Evolutionary conservation across 1,139 yeast species (phyloP).

Genomic region (Yamadazyma friedrichii): DNA sequence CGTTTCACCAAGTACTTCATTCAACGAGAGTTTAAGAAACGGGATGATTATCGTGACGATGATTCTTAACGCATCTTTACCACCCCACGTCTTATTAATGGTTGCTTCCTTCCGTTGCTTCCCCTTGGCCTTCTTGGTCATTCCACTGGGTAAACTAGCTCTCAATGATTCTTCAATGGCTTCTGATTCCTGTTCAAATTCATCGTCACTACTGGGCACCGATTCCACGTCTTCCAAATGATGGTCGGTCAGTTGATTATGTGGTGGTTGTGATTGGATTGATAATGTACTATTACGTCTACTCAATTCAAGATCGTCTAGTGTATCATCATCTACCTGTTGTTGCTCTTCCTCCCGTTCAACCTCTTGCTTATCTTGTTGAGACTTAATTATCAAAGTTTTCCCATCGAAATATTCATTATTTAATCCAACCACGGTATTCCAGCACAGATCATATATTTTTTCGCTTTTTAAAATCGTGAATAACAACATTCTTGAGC

Average conservation of each 20-base stretch:
- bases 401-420: slow-evolving; percentile 27
- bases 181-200: slow-evolving; percentile 14
- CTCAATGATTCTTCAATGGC: slow-evolving; percentile 32
- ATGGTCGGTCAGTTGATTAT: neutral
- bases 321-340: neutral
- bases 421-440: slow-evolving; percentile 28
- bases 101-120: slow-evolving; percentile 55
- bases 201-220: slow-evolving; percentile 8
- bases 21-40: slow-evolving; percentile 30
- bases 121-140: slow-evolving; percentile 59
- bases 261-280: slow-evolving; percentile 1
- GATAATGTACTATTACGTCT: neutral
- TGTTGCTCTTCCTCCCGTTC: slow-evolving; percentile 12
- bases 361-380: neutral
- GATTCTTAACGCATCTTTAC: slow-evolving; percentile 48
- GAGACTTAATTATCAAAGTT: slow-evolving; percentile 16
- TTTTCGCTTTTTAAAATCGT: slow-evolving; percentile 50
- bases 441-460: slow-evolving; percentile 33
- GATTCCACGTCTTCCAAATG: slow-evolving; percentile 4
- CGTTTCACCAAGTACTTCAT: slow-evolving; percentile 33
- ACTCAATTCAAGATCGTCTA: neutral
- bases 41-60: slow-evolving; percentile 47
- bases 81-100: slow-evolving; percentile 58
- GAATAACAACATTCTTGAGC: slow-evolving; percentile 55
- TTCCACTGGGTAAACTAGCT: slow-evolving; percentile 56